Conservation (phyloP, 345 rosid species). For the Salix purpurea region DNA sequence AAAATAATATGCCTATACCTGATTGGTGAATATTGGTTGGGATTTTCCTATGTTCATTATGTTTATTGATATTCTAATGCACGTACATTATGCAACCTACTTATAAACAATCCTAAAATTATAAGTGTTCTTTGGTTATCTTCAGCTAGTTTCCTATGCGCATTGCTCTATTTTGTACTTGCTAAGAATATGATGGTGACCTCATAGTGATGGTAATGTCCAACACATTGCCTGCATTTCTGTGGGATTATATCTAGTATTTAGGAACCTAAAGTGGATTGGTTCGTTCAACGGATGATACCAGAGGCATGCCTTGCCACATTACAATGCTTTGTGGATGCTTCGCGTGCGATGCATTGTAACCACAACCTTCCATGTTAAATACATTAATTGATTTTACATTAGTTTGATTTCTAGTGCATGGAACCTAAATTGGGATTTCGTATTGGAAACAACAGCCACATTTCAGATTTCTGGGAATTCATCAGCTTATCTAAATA, state of each 20-base stretch:
- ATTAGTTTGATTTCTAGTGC: too few species aligned
- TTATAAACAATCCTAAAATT: neutral
- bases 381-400: neutral
- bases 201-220: neutral
- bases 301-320: neutral
- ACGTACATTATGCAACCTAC: neutral
- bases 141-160: neutral
- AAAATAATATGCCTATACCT: neutral
- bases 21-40: neutral
- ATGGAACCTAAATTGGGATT: too few species aligned
- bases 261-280: neutral
- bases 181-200: neutral
- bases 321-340: neutral
- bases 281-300: neutral
- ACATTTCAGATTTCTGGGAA: neutral
- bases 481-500: neutral
- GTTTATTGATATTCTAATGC: neutral
- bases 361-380: neutral
- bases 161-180: neutral
- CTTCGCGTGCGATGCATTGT: neutral
- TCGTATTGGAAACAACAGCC: too few species aligned
- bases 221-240: neutral
- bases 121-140: neutral
- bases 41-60: neutral
- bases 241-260: neutral